phyloP scores from a whole-genome alignment of 164 flowering plant species.

The Nelumbo lutea region DNA sequence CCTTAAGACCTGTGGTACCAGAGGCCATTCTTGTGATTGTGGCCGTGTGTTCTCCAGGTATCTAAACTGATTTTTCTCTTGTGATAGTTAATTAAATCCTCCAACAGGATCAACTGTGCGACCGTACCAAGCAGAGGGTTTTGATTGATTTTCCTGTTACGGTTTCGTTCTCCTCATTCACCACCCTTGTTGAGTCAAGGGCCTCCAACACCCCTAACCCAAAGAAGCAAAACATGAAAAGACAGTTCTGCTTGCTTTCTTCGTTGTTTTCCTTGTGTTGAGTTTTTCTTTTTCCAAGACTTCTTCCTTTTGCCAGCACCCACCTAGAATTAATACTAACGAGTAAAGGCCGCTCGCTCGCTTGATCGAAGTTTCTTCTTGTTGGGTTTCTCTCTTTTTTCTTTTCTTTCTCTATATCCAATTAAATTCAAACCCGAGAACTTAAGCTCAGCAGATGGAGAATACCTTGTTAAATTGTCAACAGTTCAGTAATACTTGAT shows the following conservation, averaged over 20 bases:
- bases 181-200: background rate
- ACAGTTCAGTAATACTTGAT: background rate
- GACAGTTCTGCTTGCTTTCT: background rate
- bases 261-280: background rate
- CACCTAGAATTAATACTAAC: background rate
- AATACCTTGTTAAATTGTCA: background rate
- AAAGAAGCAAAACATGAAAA: background rate
- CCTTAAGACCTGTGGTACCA: slow-evolving; percentile 93
- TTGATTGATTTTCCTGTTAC: background rate
- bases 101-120: background rate
- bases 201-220: background rate
- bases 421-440: background rate
- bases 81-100: background rate
- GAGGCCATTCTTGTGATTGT: slow-evolving; percentile 97
- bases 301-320: background rate
- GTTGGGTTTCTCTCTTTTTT: background rate
- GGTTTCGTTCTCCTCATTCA: background rate
- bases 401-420: background rate
- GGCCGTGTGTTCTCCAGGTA: slow-evolving; percentile 97
- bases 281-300: background rate
- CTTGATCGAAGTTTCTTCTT: background rate
- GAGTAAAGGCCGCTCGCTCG: no score
- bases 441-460: no score
- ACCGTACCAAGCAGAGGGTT: background rate
- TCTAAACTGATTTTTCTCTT: background rate